Evolutionary conservation across 805 yeast genomes (phyloP).

Genomic region (Wickerhamiella cacticola): DNA sequence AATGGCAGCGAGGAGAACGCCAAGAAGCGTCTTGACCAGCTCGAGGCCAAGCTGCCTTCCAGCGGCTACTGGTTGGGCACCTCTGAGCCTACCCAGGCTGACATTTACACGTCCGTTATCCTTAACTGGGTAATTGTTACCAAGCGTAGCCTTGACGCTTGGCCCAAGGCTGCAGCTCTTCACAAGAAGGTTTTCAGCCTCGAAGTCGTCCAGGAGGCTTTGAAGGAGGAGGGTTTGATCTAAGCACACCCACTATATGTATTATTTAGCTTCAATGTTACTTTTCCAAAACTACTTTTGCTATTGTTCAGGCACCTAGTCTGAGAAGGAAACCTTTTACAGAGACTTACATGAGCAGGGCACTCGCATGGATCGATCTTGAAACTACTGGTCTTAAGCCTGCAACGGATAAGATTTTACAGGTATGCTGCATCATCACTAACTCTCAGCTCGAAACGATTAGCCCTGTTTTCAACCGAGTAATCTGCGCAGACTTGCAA

Average conservation of each 20-base stretch:
- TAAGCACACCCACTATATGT: too few relatives aligned
- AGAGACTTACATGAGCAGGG: too few relatives aligned
- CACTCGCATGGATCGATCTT: constrained; percentile 90
- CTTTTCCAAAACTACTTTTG: too few relatives aligned
- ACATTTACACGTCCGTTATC: constrained; percentile 14
- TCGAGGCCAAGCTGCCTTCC: constrained; percentile 10
- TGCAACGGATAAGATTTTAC: constrained; percentile 66
- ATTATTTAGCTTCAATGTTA: too few relatives aligned
- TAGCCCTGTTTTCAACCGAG: constrained; percentile 70
- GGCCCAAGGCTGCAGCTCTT: constrained; percentile 8
- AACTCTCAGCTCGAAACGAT: constrained; percentile 64
- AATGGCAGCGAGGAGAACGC: background rate
- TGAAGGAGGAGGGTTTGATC: constrained; percentile 17
- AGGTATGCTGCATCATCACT: constrained; percentile 81
- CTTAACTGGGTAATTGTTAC: constrained; percentile 12
- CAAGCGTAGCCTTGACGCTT: constrained; percentile 6
- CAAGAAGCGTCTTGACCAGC: constrained; percentile 9
- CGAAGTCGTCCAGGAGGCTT: constrained; percentile 11
- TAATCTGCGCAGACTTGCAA: constrained; percentile 52
- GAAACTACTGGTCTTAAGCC: constrained; percentile 95
- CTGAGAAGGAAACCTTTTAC: too few relatives aligned
- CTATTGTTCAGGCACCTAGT: too few relatives aligned
- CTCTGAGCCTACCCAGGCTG: constrained; percentile 14
- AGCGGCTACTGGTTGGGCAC: constrained; percentile 11
- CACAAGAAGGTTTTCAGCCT: constrained; percentile 10